Base-by-base conservation (phyloP, 768 basidiomycete genomes). In the Calocybe indica region DNA sequence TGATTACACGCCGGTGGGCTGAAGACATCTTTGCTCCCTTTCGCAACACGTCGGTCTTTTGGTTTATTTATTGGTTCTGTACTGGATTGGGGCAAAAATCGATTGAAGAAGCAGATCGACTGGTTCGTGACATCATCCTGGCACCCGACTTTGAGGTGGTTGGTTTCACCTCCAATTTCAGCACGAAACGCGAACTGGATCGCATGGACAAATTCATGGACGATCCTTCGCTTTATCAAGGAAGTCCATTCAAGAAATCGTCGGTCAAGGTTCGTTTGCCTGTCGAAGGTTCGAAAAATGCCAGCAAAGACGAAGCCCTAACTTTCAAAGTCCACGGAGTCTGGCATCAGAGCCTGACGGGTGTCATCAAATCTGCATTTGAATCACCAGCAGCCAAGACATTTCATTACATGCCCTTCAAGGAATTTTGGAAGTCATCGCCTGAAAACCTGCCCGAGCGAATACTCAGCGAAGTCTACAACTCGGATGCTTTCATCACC, bases 371-470 rank as follows among this genome's bases (percentile, higher is more conserved):
- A 37, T 11, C 36, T 3, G 36, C 36, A 37, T 14, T 37, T 14
- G 11, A 37, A 14, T 11, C 11, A 11, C 36, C 36, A 11, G 14
- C 11, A 11, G 36, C 36, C 11, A 14, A 11, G 14, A 11, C 36
- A 11, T 57, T 59, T 29, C 58, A 63, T 45, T 50, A 49, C 14
- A 54, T 47, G 1, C 60, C 55, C 0, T 64, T 52, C 43, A 29
- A 56, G 12, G 44, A 55, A 12, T 50, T 37, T 35, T 57, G 56
- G 57, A 45, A 52, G 37, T 44, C 35, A 8, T 5, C 42, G 36
- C 6, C 14, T 15, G 47, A 35, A 5, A 37, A 32, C 22, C 9
- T 6, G 14, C 36, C 36, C 14, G 36, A 14, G 29, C 47, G 52
- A 7, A 47, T 64, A 7, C 49, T 46, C 28, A 41, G 53, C 5